A percentile compares a stretch with the other conserved stretches of the same genome.
Evolutionary conservation across 2,329 filamentous ascomycete genomes (phyloP).

Genomic region (Fusarium algeriense): DNA sequence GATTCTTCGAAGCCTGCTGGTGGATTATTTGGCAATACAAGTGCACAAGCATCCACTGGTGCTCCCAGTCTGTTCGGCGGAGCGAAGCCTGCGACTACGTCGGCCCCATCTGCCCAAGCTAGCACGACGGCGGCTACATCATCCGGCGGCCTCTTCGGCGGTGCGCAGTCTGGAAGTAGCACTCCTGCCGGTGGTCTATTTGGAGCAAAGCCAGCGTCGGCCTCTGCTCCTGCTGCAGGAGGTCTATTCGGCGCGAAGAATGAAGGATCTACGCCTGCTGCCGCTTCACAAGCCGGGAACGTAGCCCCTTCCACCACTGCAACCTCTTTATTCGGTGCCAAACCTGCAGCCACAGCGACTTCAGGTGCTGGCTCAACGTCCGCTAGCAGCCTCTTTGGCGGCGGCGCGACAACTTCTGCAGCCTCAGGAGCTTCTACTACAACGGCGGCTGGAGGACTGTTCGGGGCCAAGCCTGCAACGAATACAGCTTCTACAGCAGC

Average conservation of each 20-base stretch:
- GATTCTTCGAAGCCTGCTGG: conserved; percentile 49
- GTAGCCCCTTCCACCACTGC: conserved; percentile 41
- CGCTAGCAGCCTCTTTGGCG: conserved; percentile 53
- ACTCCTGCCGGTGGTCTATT: conserved; percentile 52
- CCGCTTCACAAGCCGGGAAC: conserved; percentile 36
- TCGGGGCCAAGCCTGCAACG: conserved; percentile 50
- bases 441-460: conserved; percentile 49
- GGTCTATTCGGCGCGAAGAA: conserved; percentile 43
- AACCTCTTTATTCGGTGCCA: conserved; percentile 56
- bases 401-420: conserved; percentile 46
- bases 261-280: conserved; percentile 40
- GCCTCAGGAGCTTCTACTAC: conserved; percentile 49
- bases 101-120: conserved; percentile 32
- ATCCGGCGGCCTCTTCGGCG: conserved; percentile 52
- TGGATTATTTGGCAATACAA: conserved; percentile 43
- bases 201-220: conserved; percentile 47
- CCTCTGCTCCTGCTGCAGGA: conserved; percentile 44
- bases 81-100: conserved; percentile 46
- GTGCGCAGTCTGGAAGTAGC: conserved; percentile 49
- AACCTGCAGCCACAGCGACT: conserved; percentile 54
- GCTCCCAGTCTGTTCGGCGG: conserved; percentile 48
- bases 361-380: conserved; percentile 51
- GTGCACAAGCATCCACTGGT: conserved; percentile 39
- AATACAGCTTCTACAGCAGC: conserved; percentile 47
- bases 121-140: conserved; percentile 34